Evolutionary conservation across 108 stramenopile genomes (phyloP), one percentile per base, ranked within the genome.

Genomic region (Seminavis robusta): DNA sequence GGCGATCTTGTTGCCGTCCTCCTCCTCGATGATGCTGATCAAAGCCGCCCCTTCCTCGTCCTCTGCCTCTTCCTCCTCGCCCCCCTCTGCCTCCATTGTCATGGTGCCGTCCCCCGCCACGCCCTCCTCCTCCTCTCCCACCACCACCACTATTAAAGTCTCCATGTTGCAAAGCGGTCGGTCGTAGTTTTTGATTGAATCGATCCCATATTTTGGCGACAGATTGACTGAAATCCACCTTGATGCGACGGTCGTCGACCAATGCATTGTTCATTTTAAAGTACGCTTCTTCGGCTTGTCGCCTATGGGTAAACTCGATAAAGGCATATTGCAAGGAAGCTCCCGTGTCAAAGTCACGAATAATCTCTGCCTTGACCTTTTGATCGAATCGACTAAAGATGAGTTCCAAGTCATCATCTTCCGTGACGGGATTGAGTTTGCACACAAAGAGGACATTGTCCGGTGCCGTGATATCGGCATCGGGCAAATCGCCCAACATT

Each of bases 211-310:
- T 65, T 63, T 98, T 97, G 15, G 94, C 76, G 5, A 98, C 98
- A 52, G 91, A 94, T 60, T 99, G 99, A 42, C 88, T 89, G 53
- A 99, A 99, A 56, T 98, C 98, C 28, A 99, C 99, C 45, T 88
- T 76, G 39, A 99, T 98, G 36, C 99, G 71, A 30, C 98, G 77
- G 59, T 99, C 97, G 60, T 98, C 99, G 10, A 99, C 88, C 15
- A 99, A 67, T 2, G 94, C 97, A 78, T 98, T 98, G 68, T 99
- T 98, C 99, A 98, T 98, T 83, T 98, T 98, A 51, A 96, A 90
- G 74, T 95, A 99, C 1, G 99, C 99, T 62, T 98, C 95, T 21
- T 78, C 80, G 46, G 95, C 95, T 33, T 83, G 68, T 53, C 92
- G 83, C 9, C 88, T 82, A 5, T 71, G 77, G 32, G 79, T 79